Evolutionary conservation across 129 eudicot genomes (phyloP).

Genomic region (Centaurea solstitialis): DNA sequence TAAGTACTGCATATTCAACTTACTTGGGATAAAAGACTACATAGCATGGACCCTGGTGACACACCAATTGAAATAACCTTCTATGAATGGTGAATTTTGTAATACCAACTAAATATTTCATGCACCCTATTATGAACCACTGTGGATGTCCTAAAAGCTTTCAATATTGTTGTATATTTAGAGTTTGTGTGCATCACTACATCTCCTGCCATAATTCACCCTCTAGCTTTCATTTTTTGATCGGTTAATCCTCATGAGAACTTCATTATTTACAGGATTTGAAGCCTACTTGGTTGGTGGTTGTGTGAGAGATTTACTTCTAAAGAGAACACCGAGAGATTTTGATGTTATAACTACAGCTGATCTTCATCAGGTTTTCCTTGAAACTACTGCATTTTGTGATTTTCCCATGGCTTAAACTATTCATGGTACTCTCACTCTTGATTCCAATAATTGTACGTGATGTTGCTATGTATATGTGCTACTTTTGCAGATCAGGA

Average conservation of each 20-base stretch:
- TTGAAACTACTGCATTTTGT: constrained; percentile 5
- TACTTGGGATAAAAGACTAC: neutral
- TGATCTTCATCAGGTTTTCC: constrained; percentile 62
- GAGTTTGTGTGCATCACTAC: neutral
- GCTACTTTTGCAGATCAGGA: constrained; percentile 45
- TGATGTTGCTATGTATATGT: constrained; percentile 2
- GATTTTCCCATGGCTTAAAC: constrained; percentile 9
- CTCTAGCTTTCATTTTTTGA: neutral
- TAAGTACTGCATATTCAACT: neutral
- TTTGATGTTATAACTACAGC: constrained; percentile 96
- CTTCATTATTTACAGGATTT: constrained; percentile 50
- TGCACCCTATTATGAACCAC: neutral
- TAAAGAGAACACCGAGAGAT: constrained; percentile 82
- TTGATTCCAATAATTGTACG: neutral
- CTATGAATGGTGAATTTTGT: neutral
- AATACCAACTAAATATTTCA: neutral
- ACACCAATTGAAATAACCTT: neutral
- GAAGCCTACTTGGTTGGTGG: constrained; percentile 98
- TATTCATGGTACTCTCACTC: neutral
- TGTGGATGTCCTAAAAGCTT: neutral
- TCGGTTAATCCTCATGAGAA: neutral
- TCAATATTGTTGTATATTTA: neutral
- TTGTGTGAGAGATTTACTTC: constrained; percentile 92
- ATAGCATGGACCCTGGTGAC: neutral
- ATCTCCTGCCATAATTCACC: neutral